These are phyloP conservation scores for Pilasporangium apinafurcum DNA, from an alignment of 352 stramenopile species.

Conservation along the genomic window DNA sequence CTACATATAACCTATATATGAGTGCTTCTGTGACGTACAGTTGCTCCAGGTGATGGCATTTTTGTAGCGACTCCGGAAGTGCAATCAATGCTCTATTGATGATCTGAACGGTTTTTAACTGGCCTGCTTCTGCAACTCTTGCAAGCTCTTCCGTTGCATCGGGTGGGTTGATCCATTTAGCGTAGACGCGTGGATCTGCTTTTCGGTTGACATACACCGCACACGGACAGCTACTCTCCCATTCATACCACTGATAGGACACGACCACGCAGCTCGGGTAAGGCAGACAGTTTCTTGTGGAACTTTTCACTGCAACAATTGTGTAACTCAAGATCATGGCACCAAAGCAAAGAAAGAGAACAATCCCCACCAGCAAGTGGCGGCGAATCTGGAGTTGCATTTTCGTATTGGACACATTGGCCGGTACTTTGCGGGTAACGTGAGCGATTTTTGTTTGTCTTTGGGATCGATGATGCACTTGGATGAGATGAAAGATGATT, in stretches of 20 bases:
- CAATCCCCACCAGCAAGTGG: not conserved
- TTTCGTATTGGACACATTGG: too few species aligned
- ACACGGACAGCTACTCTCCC: conserved; percentile 8
- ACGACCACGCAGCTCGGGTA: conserved; percentile 6
- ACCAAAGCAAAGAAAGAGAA: conserved; percentile 2
- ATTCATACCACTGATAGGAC: conserved; percentile 16
- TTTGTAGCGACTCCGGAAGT: conserved; percentile 6
- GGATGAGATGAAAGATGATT: conserved; percentile 12
- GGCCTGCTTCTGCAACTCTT: conserved; percentile 2
- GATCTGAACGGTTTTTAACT: conserved; percentile 15
- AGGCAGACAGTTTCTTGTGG: not conserved
- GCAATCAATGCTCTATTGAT: conserved; percentile 11
- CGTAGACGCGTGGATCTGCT: not conserved
- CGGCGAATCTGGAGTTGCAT: too few species aligned
- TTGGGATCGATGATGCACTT: conserved; percentile 9
- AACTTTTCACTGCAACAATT: conserved; percentile 3
- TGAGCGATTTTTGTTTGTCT: conserved; percentile 3
- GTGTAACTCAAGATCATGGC: conserved; percentile 9
- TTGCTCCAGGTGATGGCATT: conserved; percentile 9
- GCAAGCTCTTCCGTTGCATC: conserved; percentile 6
- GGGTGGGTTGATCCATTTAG: conserved; percentile 7
- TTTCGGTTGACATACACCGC: conserved; percentile 16
- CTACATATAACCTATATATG: not conserved
- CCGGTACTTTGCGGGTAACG: not conserved
- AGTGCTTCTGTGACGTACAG: conserved; percentile 1